Percentiles rank a stretch among this genome's conserved stretches.
phyloP scores from a whole-genome alignment of 2,329 filamentous ascomycete species.

The Tolypocladium amazonense region DNA sequence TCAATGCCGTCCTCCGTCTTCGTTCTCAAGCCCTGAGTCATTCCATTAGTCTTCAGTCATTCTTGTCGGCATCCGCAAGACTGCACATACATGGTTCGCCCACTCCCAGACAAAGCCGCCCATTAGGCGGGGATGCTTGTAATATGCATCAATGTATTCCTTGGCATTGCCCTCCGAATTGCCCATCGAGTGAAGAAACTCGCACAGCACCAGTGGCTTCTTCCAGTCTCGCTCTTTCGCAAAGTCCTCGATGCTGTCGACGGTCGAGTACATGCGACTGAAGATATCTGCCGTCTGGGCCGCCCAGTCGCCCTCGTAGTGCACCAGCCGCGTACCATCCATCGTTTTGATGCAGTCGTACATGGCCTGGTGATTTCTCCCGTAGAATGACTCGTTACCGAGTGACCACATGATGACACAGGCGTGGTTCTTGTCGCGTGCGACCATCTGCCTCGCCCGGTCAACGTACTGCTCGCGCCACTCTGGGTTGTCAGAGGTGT shows the following conservation, averaged over 20 bases:
- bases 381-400: conserved; percentile 64
- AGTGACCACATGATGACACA: conserved; percentile 62
- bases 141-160: conserved; percentile 58
- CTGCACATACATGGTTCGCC: conserved; percentile 36
- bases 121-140: conserved; percentile 37
- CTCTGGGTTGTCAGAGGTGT: conserved; percentile 47
- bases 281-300: conserved; percentile 52
- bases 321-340: conserved; percentile 47
- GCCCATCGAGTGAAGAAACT: conserved; percentile 56
- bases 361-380: conserved; percentile 57
- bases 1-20: conserved; percentile 29
- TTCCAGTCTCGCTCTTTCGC: conserved; percentile 30
- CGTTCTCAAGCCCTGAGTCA: conserved; percentile 25
- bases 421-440: conserved; percentile 48
- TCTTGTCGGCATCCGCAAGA: background rate
- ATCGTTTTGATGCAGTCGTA: conserved; percentile 48
- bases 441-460: conserved; percentile 52
- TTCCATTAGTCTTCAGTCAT: background rate
- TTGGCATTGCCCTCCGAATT: conserved; percentile 58
- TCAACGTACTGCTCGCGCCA: conserved; percentile 59
- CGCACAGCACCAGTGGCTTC: conserved; percentile 48
- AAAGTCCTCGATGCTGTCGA: conserved; percentile 31
- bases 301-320: conserved; percentile 53
- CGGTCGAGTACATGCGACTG: conserved; percentile 53
- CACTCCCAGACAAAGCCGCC: conserved; percentile 59